Evolutionary conservation across 2,329 filamentous ascomycete species (phyloP).

Genomic region (Leptosphaerulina australis): DNA sequence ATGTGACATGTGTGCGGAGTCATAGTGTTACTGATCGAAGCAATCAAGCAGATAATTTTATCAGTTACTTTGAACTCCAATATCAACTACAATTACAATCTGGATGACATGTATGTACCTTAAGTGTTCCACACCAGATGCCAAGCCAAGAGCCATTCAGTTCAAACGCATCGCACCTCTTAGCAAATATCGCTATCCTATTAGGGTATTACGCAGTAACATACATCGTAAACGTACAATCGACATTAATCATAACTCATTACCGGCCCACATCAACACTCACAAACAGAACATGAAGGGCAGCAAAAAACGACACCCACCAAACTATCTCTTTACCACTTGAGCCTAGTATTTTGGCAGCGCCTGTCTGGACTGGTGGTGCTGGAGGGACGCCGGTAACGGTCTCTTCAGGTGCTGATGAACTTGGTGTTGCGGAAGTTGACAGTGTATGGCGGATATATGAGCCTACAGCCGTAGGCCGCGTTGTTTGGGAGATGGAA

Average conservation of each 20-base stretch:
- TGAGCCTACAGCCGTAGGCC: conserved; percentile 19
- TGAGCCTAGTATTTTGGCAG: conserved; percentile 10
- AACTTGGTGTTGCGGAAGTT: conserved; percentile 21
- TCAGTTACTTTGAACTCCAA: no score
- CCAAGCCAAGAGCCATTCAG: background rate
- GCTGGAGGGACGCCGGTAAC: conserved; percentile 34
- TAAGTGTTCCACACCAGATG: conserved; percentile 6
- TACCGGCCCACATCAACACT: background rate
- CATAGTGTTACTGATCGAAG: background rate
- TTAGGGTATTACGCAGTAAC: no score
- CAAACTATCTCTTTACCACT: conserved; percentile 36
- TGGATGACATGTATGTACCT: conserved; percentile 7
- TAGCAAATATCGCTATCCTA: background rate
- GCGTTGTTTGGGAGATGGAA: conserved; percentile 5
- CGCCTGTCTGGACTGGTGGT: conserved; percentile 27
- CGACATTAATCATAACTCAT: conserved; percentile 6
- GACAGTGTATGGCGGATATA: conserved; percentile 23
- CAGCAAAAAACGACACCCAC: conserved; percentile 40
- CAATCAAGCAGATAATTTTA: background rate
- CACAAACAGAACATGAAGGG: conserved; percentile 24
- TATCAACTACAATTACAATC: background rate
- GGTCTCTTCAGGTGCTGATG: conserved; percentile 18
- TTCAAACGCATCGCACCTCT: background rate
- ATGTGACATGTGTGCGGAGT: no score
- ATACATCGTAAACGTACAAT: conserved; percentile 18